Evolutionary conservation across 1,284 basidiomycete species (phyloP), one percentile per base, ranked within the genome.

Genomic region (Laetiporus sulphureus): DNA sequence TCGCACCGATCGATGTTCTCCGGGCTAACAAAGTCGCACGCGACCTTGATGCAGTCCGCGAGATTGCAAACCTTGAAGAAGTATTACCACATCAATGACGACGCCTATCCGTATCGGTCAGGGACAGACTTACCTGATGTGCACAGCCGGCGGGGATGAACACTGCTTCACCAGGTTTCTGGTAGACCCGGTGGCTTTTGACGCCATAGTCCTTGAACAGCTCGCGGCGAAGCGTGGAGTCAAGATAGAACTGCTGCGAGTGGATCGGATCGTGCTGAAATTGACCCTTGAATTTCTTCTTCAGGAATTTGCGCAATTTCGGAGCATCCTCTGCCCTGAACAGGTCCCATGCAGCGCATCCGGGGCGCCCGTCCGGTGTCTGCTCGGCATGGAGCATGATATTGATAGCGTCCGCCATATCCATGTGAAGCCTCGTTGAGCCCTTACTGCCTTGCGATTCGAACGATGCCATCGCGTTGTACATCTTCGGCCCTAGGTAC

Each of bases 81-180:
- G n/a, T n/a, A n/a, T n/a, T n/a, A n/a, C n/a, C 32, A n/a, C 32
- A n/a, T 7, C 11, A 8, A 32, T 6, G 7, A 16, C 16, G 16
- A 32, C 8, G 7, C 32, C 32, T 16, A 40, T 23, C 38, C n/a
- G 25, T 27, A 13, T 13, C 25, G 25, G 25, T 13, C 25, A 13
- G 31, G 6, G 38, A 22, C n/a, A 35, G 36, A 59, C 78, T 58
- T 38, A 91, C 90, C 73, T 94, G 91, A 64, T 96, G 91, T 0
- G 93, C 92, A 62, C 91, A 96, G 24, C 94, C 93, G 1, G 93
- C 93, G 3, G 93, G 93, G 51, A 98, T 92, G 61, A 97, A 94
- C 10, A 98, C 83, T 0, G 91, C 93, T 55, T 98, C 86, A n/a
- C 92, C 91, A 1, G 87, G 86, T 50, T 77, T 75, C 63, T 98